These are phyloP conservation scores for Saccharomycopsis fodiens DNA, from an alignment of 805 yeast species.

Conservation along the genomic window DNA sequence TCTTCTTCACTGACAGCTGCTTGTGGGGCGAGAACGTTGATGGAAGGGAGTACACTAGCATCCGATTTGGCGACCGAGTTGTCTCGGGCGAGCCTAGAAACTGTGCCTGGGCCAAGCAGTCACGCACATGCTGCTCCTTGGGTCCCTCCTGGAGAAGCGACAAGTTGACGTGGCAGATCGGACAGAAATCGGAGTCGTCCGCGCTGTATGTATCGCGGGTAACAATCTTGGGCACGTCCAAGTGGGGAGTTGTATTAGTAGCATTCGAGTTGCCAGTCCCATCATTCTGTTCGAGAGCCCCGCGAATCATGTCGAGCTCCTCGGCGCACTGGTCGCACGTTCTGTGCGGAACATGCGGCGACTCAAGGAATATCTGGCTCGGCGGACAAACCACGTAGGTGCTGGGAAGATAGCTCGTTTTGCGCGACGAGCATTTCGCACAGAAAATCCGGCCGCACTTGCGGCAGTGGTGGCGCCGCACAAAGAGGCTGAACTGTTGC, in stretches of 20 bases:
- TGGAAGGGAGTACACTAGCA: constrained; percentile 65
- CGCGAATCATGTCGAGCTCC: constrained; percentile 45
- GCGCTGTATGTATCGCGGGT: not conserved
- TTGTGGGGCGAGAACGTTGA: constrained; percentile 7
- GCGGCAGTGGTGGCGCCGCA: constrained; percentile 78
- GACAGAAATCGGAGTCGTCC: constrained; percentile 22
- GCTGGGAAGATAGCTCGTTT: constrained; percentile 48
- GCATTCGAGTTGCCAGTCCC: not conserved
- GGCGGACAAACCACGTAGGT: constrained; percentile 53
- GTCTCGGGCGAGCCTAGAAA: constrained; percentile 56
- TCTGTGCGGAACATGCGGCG: constrained; percentile 51
- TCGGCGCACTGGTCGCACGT: constrained; percentile 71
- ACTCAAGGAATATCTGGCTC: constrained; percentile 38
- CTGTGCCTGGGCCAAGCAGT: constrained; percentile 56
- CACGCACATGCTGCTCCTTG: constrained; percentile 61
- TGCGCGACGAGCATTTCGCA: constrained; percentile 51
- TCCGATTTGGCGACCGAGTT: constrained; percentile 58
- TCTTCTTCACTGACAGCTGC: no score
- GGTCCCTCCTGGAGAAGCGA: constrained; percentile 25
- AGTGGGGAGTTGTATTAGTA: not conserved
- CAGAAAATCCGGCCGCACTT: constrained; percentile 77
- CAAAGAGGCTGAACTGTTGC: constrained; percentile 46
- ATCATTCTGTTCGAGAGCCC: constrained; percentile 28
- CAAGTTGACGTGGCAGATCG: constrained; percentile 32
- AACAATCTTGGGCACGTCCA: not conserved